A percentile compares a stretch with the other conserved stretches of the same genome.
These are phyloP conservation scores for Phytopythium sindhum DNA, from an alignment of 352 stramenopile genomes.

Conservation along the genomic window DNA sequence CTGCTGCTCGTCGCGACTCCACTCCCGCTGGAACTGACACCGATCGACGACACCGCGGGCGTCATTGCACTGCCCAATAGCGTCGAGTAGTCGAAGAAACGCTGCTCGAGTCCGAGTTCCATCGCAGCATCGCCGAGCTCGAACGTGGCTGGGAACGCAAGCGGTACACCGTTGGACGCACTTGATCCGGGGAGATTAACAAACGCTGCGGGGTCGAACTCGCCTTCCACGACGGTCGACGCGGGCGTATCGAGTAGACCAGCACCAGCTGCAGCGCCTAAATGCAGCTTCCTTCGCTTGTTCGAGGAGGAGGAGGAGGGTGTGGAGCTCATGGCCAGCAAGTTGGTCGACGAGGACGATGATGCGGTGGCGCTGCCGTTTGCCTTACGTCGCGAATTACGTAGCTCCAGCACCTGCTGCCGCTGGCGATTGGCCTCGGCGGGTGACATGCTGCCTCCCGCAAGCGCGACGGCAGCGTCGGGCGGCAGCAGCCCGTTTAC, in stretches of 20 bases:
- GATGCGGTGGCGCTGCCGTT: not conserved
- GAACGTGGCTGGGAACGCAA: conserved; percentile 59
- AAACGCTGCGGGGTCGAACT: conserved; percentile 70
- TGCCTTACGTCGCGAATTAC: conserved; percentile 44
- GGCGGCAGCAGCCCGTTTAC: conserved; percentile 7
- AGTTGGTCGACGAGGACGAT: not conserved
- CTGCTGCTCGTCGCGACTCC: not conserved
- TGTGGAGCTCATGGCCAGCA: not conserved
- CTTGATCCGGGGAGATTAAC: conserved; percentile 34
- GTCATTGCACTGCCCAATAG: conserved; percentile 10
- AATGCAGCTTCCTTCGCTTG: conserved; percentile 44
- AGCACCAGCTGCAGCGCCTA: conserved; percentile 14
- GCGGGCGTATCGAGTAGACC: conserved; percentile 15
- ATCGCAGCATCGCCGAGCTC: conserved; percentile 45
- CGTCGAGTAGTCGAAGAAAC: conserved; percentile 53
- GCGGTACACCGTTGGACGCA: conserved; percentile 16
- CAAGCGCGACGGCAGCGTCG: conserved; percentile 21
- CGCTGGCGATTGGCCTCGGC: conserved; percentile 38
- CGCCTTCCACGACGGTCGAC: conserved; percentile 12
- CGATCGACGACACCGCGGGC: not conserved
- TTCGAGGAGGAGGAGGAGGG: conserved; percentile 2
- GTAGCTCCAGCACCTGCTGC: conserved; percentile 57
- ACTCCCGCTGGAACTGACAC: not conserved
- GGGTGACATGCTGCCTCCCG: conserved; percentile 34
- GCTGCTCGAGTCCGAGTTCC: conserved; percentile 45